These are phyloP conservation scores for Geotrichum bryndzae DNA, from an alignment of 1,139 yeast species.

Conservation along the genomic window DNA sequence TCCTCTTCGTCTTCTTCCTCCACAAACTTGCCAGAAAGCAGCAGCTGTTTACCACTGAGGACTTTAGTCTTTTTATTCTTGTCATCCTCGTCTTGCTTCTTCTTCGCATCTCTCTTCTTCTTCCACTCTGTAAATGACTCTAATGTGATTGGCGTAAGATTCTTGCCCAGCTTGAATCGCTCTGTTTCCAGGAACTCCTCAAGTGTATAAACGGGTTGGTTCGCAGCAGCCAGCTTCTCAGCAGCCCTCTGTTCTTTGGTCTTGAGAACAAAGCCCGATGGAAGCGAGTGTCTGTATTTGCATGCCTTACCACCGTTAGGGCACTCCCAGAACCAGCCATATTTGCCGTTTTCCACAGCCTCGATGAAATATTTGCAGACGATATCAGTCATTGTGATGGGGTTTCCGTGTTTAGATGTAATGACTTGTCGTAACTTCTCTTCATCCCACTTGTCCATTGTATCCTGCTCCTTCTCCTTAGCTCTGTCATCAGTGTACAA, in stretches of 20 bases:
- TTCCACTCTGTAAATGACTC: slow-evolving; percentile 88
- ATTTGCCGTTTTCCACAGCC: slow-evolving; percentile 94
- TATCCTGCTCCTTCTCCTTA: slow-evolving; percentile 74
- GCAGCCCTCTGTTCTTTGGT: slow-evolving; percentile 91
- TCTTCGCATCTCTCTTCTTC: slow-evolving; percentile 55
- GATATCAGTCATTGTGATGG: slow-evolving; percentile 87
- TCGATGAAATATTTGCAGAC: slow-evolving; percentile 92
- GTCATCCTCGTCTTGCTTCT: slow-evolving; percentile 49
- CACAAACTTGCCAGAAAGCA: slow-evolving; percentile 58
- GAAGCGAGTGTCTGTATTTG: slow-evolving; percentile 93
- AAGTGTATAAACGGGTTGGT: slow-evolving; percentile 83
- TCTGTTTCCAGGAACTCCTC: slow-evolving; percentile 96
- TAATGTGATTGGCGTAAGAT: slow-evolving; percentile 81
- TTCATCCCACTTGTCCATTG: slow-evolving; percentile 97
- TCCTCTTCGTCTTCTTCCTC: slow-evolving; percentile 49
- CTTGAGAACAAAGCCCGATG: slow-evolving; percentile 93
- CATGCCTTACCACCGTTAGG: slow-evolving; percentile 92
- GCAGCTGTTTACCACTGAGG: slow-evolving; percentile 75
- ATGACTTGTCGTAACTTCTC: slow-evolving; percentile 85
- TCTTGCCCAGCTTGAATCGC: slow-evolving; percentile 73
- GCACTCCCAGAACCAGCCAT: slow-evolving; percentile 99
- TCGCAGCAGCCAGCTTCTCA: slow-evolving; percentile 79
- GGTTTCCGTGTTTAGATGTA: slow-evolving; percentile 88
- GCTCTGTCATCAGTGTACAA: slow-evolving; percentile 83
- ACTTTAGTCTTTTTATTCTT: slow-evolving; percentile 41